Base-by-base conservation (phyloP, 2,329 filamentous ascomycete genomes). In the Beauveria pseudobassiana region DNA sequence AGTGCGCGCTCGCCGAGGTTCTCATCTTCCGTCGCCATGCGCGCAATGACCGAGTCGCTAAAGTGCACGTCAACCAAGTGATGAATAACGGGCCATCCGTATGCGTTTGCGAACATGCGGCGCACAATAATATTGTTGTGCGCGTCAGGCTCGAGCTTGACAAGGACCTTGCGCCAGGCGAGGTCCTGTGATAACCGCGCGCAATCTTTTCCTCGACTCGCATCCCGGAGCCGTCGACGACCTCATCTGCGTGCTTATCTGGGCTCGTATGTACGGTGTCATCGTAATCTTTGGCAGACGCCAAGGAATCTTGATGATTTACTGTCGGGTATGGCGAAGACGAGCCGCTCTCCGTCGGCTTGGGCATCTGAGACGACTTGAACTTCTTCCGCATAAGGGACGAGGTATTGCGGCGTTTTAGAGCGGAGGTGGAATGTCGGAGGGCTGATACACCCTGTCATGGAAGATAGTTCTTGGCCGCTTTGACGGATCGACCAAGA, bases 91-190 rank as follows among this genome's bases (percentile, higher is more conserved):
- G 95, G 95, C 95, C 95, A 99, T 2, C 95, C 95, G 69, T 96
- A 96, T 0, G 95, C 95, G 70, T 99, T 99, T 62, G 92, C 88
- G 73, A 99, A 99, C 87, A 92, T 96, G 61, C 95, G 88, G 18
- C 95, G 88, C 26, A 99, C 95, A 63, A 98, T 89, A 67, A 99
- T 96, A 74, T 99, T 99, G 75, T 99, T 99, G 77, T 99, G 95
- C 0, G 95, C 95, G 74, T 99, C 95, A 0, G 95, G 95, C 72
- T 99, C 93, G 2, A 99, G 81, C 59, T 95, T 89, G 16, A 99
- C 95, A 4, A 99, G 84, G 1, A 99, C 95, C 72, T 99, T 99
- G 51, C 95, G 89, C 95, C 95, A 99, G 1, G 91, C 90, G 22
- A 99, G 77, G 65, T 91, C 91, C 87, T 86, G 73, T 99, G 95